Percentiles rank a stretch among this genome's conserved stretches.
phyloP scores from a whole-genome alignment of 2,329 filamentous ascomycete genomes.

The Waltergamsia citrina region DNA sequence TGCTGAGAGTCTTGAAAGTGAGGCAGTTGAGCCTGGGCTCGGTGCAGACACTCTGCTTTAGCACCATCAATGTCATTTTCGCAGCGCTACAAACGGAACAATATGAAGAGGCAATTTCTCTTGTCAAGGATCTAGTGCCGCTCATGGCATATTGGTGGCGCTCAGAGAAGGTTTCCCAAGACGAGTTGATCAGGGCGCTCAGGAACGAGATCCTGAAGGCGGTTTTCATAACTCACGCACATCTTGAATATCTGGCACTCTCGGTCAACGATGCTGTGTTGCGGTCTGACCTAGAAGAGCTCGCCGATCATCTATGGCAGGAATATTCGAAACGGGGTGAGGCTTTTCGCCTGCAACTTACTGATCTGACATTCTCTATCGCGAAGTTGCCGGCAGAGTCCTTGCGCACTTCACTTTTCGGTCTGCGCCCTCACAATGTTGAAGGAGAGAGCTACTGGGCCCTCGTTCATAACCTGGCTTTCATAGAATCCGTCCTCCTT shows the following conservation, averaged over 20 bases:
- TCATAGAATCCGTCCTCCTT: conserved; percentile 41
- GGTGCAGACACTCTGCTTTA: conserved; percentile 65
- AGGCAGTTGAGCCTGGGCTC: conserved; percentile 49
- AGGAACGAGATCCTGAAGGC: conserved; percentile 72
- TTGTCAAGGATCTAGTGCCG: conserved; percentile 55
- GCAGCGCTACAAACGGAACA: conserved; percentile 59
- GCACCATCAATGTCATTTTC: conserved; percentile 64
- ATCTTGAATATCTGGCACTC: conserved; percentile 47
- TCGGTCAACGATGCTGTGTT: conserved; percentile 28
- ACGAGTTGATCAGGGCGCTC: conserved; percentile 51
- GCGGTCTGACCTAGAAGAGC: conserved; percentile 45
- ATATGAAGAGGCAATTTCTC: conserved; percentile 47
- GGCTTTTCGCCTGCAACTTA: conserved; percentile 65
- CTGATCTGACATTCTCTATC: conserved; percentile 57
- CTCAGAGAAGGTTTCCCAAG: conserved; percentile 52
- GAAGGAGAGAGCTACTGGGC: conserved; percentile 53
- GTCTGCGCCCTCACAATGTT: conserved; percentile 40
- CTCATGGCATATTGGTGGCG: conserved; percentile 71
- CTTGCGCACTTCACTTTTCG: conserved; percentile 40
- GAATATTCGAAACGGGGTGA: conserved; percentile 70
- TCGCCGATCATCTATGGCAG: conserved; percentile 61
- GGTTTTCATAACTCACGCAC: conserved; percentile 55
- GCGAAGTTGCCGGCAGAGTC: conserved; percentile 30
- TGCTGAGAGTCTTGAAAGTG: conserved; percentile 52
- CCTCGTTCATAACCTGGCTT: conserved; percentile 46